Base-by-base conservation (phyloP, 164 flowering plant species). In the Sextonia rubra region DNA sequence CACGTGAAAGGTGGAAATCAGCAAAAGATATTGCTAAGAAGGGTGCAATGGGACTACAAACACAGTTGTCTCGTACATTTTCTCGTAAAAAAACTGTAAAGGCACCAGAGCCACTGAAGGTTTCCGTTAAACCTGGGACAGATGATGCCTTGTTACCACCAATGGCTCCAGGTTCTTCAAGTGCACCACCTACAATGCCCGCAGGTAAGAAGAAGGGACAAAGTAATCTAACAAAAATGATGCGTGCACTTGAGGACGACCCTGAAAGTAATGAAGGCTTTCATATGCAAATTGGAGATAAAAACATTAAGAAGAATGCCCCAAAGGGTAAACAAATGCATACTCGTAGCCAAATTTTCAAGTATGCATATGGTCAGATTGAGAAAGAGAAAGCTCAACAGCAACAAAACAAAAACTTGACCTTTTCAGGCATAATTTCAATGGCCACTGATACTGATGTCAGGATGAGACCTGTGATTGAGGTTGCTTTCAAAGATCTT, bases 381-480 rank as follows among this genome's bases (percentile, higher is more conserved):
- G 99, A 96, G 89, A 96, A 91, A 80, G 99, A 96, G 81, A 96
- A 93, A 76, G 98, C 97, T 52, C 69, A 87, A 81, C 90, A 92
- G 68, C 86, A 90, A 81, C 85, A 89, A 73, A 85, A 88, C 73
- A 82, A 85, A 78, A 86, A 92, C 76, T 67, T 92, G 75, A 93
- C 97, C 22, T 96, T 92, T 80, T 91, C 97, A 7, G 97, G 98
- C 22, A 82, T 93, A 37, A 88, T 93, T 67, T 84, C 92, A 60
- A 96, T 90, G 97, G 98, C 97, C 64, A 86, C 89, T 68, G 94
- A 91, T 63, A 75, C 74, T 65, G 97, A 92, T 56, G 78, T 83
- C 26, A 83, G 83, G 72, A 85, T 82, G n/a, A 91, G 99, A 76
- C 97, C 91, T 68, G 70, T 77, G 14, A 82, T 96, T 72, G 99